phyloP scores from a whole-genome alignment of 768 basidiomycete species.

The Boletus fagicola region DNA sequence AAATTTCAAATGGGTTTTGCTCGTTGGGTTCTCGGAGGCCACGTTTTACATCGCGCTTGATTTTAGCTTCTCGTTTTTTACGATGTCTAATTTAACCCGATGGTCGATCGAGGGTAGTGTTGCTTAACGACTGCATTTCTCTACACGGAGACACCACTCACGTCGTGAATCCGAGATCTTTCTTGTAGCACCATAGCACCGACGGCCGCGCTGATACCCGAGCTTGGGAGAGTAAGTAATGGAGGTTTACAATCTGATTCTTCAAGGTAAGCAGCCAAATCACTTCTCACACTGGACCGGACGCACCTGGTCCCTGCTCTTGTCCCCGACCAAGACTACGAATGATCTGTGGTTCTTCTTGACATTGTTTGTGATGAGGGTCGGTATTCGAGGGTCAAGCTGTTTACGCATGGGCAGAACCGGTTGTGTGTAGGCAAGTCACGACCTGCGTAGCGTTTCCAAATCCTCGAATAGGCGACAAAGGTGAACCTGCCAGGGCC shows the following conservation, averaged over 20 bases:
- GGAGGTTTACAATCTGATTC: constrained; percentile 84
- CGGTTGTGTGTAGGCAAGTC: not conserved
- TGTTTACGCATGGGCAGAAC: constrained; percentile 69
- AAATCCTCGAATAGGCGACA: too few species aligned
- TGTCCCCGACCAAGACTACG: constrained; percentile 95
- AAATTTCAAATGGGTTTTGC: constrained; percentile 96
- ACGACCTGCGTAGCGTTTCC: not conserved
- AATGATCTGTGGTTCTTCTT: constrained; percentile 91
- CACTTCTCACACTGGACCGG: not conserved
- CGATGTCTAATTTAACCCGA: constrained; percentile 60
- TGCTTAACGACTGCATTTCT: not conserved
- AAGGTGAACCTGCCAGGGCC: not conserved
- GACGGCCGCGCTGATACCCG: constrained; percentile 85
- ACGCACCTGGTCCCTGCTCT: constrained; percentile 82
- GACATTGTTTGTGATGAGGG: constrained; percentile 91
- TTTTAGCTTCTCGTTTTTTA: constrained; percentile 95
- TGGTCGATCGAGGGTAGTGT: not conserved
- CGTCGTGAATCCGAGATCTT: constrained; percentile 96
- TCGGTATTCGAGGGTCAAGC: constrained; percentile 89
- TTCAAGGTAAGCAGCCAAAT: not conserved
- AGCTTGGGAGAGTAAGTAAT: constrained; percentile 91
- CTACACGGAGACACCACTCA: constrained; percentile 34
- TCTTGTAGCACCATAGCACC: constrained; percentile 99
- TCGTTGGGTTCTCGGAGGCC: constrained; percentile 94
- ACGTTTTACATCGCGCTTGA: constrained; percentile 93